Conservation (phyloP, 345 rosid species). For the Salix brachista region DNA sequence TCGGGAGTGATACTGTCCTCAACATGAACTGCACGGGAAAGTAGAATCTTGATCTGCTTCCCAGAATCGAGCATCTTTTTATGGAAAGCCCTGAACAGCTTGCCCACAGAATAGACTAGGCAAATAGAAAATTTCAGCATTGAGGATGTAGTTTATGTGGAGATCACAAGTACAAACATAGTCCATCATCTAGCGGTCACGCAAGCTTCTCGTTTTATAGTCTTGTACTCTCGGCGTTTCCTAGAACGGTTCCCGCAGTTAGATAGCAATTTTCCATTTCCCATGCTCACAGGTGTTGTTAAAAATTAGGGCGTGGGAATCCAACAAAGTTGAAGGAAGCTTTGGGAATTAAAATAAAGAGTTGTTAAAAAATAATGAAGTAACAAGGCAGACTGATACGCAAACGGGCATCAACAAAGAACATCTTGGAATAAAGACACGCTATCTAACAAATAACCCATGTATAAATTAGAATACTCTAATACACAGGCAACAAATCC, state of each 20-base stretch:
- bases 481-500: conserved; percentile 22
- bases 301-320: not conserved
- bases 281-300: too few relatives aligned
- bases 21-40: not conserved
- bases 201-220: not conserved
- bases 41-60: not conserved
- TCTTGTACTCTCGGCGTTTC: not conserved
- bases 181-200: not conserved
- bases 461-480: conserved; percentile 12
- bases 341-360: not conserved
- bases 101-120: too few relatives aligned
- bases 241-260: not conserved
- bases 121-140: too few relatives aligned
- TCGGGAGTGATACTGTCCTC: not conserved
- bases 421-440: not conserved
- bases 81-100: not conserved
- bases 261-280: too few relatives aligned
- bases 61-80: not conserved
- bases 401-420: not conserved
- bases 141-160: too few relatives aligned
- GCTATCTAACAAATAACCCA: conserved; percentile 10
- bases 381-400: not conserved
- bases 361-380: not conserved
- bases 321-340: not conserved
- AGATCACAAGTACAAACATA: too few relatives aligned